Percentiles rank a stretch among this genome's conserved stretches.
phyloP scores from a whole-genome alignment of 257 asterid species.

The Verbascum thapsus region DNA sequence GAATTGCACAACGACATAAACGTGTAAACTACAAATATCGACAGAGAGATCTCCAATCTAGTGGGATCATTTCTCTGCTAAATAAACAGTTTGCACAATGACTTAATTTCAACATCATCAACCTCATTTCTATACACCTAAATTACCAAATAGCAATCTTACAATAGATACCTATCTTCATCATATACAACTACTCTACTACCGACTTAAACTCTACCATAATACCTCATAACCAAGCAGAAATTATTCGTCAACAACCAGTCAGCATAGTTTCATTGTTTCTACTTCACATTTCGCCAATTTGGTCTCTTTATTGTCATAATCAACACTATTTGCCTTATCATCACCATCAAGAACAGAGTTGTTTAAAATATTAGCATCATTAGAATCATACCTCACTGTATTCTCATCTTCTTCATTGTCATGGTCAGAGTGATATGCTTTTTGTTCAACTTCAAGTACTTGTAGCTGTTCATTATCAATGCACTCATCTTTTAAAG shows the following conservation, averaged over 20 bases:
- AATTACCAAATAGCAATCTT: conserved; percentile 35
- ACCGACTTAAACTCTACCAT: conserved; percentile 26
- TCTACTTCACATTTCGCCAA: conserved; percentile 47
- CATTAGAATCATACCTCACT: conserved; percentile 26
- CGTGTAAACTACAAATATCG: conserved; percentile 1
- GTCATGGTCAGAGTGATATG: conserved; percentile 21
- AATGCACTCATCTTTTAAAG: conserved; percentile 46
- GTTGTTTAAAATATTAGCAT: conserved; percentile 23
- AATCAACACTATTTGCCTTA: conserved; percentile 25
- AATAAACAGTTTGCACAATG: no score
- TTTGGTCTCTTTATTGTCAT: conserved; percentile 38
- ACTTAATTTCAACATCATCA: conserved; percentile 18
- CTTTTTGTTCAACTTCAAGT: conserved; percentile 40
- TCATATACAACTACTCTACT: conserved; percentile 46
- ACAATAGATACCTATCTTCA: conserved; percentile 33
- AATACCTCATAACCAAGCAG: background rate
- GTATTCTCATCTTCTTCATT: conserved; percentile 35
- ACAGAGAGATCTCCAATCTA: conserved; percentile 7
- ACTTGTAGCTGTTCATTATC: conserved; percentile 42
- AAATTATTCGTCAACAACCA: conserved; percentile 28
- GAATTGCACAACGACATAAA: conserved; percentile 17
- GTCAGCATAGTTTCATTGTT: conserved; percentile 38
- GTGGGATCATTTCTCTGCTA: background rate
- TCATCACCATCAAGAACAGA: no score
- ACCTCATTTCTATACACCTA: conserved; percentile 39